Base-by-base conservation (phyloP, 371 early-diverging fungal species). In the Mortierella sp. region DNA sequence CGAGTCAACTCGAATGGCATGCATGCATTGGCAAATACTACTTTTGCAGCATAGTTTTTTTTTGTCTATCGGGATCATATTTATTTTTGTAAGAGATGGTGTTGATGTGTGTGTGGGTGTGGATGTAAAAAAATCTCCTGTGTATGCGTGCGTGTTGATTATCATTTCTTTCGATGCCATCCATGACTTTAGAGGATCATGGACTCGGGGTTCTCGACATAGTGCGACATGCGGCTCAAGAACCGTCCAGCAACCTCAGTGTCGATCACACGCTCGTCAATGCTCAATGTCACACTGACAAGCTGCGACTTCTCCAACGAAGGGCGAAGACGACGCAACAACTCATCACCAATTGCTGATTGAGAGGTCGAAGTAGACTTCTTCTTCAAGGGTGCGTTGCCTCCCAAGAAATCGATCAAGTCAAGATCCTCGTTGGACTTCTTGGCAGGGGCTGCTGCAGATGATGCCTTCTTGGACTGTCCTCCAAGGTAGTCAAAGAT, bases 251-350 rank as follows among this genome's bases (percentile, higher is more conserved):
- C 94, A n/a, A 93, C 92, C 55, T 94, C 94, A 16, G 91, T 92
- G 78, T 95, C 94, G 35, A 94, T 90, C 71, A 92, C 90, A 58
- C 95, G 90, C 88, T 94, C 94, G 77, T 95, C 95, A 80, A 88
- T 89, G 87, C 92, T 92, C 82, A 93, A 72, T 24, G 94, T 93
- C 74, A 94, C 92, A 43, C 88, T 88, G 82, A 94, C 80, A 7
- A 88, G 75, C 78, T 89, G 83, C 72, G 88, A 85, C 88, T 89
- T 56, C 63, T 74, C 75, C 48, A 89, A 49, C 56, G 72, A 82
- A 89, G 92, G 82, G 44, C 85, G 82, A 49, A 85, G 70, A n/a
- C 86, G 82, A 56, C 76, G 77, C 60, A 79, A 38, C 32, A 85
- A 21, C 86, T 85, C 82, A 35, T 81, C 86, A 16, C 81, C 85